These are phyloP conservation scores for Pleurotus salmoneostramineus DNA, from an alignment of 768 basidiomycete species.

Conservation along the genomic window DNA sequence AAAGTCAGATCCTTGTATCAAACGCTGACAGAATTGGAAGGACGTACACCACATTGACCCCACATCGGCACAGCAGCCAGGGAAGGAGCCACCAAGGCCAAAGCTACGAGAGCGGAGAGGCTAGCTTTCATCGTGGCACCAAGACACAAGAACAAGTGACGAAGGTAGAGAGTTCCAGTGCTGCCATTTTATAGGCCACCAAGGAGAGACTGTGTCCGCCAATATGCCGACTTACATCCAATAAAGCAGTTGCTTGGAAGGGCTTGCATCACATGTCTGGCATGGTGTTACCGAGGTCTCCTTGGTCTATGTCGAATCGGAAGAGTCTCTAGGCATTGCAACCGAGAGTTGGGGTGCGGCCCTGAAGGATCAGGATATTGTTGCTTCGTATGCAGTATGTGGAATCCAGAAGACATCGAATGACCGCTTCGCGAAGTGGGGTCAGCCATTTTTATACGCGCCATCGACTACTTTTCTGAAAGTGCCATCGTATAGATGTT, in stretches of 20 bases:
- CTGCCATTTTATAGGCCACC: background rate
- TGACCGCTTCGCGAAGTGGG: too few relatives aligned
- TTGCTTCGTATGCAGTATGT: too few relatives aligned
- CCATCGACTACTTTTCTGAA: background rate
- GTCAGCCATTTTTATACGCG: too few relatives aligned
- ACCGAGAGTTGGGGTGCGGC: background rate
- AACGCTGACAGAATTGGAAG: constrained; percentile 3
- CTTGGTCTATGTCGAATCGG: background rate
- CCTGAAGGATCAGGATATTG: background rate
- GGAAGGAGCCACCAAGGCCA: constrained; percentile 2
- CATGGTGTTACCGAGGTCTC: background rate
- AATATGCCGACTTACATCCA: constrained; percentile 28
- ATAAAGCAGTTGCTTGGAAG: background rate
- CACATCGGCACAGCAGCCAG: constrained; percentile 32
- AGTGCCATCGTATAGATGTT: background rate
- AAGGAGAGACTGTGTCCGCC: constrained; percentile 14
- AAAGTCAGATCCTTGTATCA: background rate
- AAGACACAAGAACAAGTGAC: background rate
- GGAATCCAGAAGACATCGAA: too few relatives aligned
- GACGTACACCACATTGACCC: constrained; percentile 47
- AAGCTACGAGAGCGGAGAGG: background rate
- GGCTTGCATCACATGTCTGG: constrained; percentile 16
- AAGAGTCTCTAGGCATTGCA: background rate
- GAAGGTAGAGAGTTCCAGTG: background rate
- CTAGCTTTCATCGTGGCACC: background rate